phyloP scores from a whole-genome alignment of 2,329 filamentous ascomycete genomes.

The Colletotrichum camelliae region DNA sequence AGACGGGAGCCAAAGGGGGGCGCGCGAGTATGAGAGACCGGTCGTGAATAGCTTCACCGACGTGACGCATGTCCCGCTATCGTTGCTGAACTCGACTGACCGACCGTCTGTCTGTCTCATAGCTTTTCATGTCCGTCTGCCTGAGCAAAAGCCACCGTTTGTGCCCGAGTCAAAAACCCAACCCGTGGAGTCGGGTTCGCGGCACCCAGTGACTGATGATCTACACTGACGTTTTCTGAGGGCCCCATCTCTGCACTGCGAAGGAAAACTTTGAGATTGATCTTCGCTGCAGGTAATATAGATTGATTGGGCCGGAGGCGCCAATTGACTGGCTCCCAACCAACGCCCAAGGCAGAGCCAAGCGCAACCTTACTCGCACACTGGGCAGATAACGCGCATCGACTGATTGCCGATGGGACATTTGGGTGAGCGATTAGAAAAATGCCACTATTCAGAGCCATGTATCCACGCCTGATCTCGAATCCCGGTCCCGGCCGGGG shows the following conservation, averaged over 20 bases:
- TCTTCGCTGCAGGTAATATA: constrained; percentile 3
- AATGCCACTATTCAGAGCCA: constrained; percentile 1
- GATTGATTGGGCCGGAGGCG: not conserved
- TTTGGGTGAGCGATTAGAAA: not conserved
- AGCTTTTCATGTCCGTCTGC: not conserved
- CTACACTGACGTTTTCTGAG: not conserved
- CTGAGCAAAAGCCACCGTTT: not conserved
- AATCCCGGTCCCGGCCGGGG: not conserved
- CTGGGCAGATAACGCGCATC: not conserved
- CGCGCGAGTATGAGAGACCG: not conserved
- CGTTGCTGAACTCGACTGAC: not conserved
- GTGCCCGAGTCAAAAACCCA: not conserved
- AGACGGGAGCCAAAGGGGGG: not conserved
- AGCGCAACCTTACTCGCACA: not conserved
- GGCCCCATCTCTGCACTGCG: not conserved
- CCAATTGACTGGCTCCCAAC: not conserved
- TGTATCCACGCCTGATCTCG: not conserved
- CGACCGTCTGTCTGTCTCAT: not conserved
- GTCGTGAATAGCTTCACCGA: not conserved
- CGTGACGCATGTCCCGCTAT: not conserved
- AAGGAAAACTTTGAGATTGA: not conserved
- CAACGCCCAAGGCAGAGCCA: not conserved
- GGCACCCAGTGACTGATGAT: not conserved
- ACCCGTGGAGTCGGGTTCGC: not conserved
- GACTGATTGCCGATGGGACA: not conserved